Evolutionary conservation across 306 rosid species (phyloP), one percentile per base, ranked within the genome.

Genomic region (Quercus cerris): DNA sequence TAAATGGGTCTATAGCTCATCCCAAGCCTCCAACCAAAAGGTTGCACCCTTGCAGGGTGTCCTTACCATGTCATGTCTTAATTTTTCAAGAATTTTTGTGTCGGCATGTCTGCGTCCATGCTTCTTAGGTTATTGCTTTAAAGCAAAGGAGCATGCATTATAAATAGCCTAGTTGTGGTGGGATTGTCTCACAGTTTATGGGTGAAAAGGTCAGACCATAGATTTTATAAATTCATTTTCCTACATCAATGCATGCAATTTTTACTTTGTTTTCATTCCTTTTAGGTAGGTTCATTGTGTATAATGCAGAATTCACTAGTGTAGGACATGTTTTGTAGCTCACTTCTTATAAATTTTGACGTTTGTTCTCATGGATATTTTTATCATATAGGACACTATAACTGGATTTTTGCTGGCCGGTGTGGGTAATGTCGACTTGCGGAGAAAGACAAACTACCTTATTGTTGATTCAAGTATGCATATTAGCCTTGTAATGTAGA

Each of bases 321-420:
- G 27, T 62, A 15, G 41, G 15, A 0, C 54, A 49, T 49, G 70
- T 3, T 64, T 28, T 15, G 41, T 33, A 8, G 52, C 20, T 33
- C 1, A 67, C 7, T 5, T 74, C 1, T 57, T 38, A 46, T 70
- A 7, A 59, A 25, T 62, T 52, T 78, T 33, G 27, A 25, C 5
- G 2, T n/a, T 22, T 38, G 31, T 70, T 71, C n/a, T 49, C 14
- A 1, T 71, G 57, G 27, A 46, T 71, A 51, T 63, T 44, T 55
- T 33, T 31, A 19, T 70, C 23, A 5, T 84, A 64, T 85, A 93
- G 98, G 99, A 93, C 80, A 95, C 99, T 6, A 81, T 95, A 49
- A 93, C 92, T 75, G 97, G 99, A 77, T 93, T 95, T 85, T 92
- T 95, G 85, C 85, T 95, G 76, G 99, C 97, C 72, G 98, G 99